Evolutionary conservation across 2,329 filamentous ascomycete species (phyloP).

Genomic region (Epichloe elymi): DNA sequence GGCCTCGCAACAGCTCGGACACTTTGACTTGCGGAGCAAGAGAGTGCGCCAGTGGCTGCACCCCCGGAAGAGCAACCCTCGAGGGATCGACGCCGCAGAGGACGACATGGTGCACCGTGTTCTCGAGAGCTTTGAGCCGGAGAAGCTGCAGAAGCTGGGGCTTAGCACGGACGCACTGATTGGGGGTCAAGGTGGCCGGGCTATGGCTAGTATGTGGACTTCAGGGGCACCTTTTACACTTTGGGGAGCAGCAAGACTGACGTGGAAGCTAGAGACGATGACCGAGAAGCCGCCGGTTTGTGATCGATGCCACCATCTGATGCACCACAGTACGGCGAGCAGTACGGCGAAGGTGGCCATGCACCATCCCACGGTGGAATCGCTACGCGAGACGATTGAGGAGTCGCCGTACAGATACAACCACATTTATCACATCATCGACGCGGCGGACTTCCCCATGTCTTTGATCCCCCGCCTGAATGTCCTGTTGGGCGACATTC

Average conservation of each 20-base stretch:
- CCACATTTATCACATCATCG: slow-evolving; percentile 88
- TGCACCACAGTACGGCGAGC: slow-evolving; percentile 57
- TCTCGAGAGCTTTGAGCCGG: slow-evolving; percentile 28
- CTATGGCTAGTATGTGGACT: slow-evolving; percentile 1
- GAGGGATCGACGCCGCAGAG: slow-evolving; percentile 17
- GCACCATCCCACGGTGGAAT: slow-evolving; percentile 66
- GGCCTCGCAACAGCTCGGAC: slow-evolving; percentile 38
- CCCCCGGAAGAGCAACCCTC: slow-evolving; percentile 10
- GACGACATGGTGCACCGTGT: slow-evolving; percentile 34
- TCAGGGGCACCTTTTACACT: too few species aligned
- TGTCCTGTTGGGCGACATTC: slow-evolving; percentile 54
- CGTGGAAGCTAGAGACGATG: not conserved
- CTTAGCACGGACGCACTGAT: slow-evolving; percentile 29
- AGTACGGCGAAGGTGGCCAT: slow-evolving; percentile 41
- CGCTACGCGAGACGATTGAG: slow-evolving; percentile 69
- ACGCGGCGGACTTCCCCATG: slow-evolving; percentile 94
- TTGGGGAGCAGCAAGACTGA: not conserved
- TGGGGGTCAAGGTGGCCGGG: not conserved
- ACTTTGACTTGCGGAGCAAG: slow-evolving; percentile 39
- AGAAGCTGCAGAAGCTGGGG: slow-evolving; percentile 31
- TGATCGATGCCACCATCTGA: slow-evolving; percentile 72
- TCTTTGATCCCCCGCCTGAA: slow-evolving; percentile 72
- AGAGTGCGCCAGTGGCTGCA: slow-evolving; percentile 35
- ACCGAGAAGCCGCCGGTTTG: slow-evolving; percentile 49
- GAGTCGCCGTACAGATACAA: slow-evolving; percentile 86